phyloP scores from a whole-genome alignment of 2,329 filamentous ascomycete genomes.

The Fulvia fulva region DNA sequence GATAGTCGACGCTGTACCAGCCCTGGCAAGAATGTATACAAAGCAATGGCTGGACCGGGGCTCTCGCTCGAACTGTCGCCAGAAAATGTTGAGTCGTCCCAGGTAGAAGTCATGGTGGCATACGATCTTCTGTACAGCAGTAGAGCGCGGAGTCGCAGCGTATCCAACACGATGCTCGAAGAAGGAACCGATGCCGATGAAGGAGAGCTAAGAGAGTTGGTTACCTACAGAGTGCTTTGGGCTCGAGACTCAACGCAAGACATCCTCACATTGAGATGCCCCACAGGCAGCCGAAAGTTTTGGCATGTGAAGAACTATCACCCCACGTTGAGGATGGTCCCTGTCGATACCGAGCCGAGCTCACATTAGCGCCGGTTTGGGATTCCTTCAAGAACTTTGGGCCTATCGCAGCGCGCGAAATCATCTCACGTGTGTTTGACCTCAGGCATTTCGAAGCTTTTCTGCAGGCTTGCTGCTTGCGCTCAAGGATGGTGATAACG shows the following conservation, averaged over 20 bases:
- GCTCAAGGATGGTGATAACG: background rate
- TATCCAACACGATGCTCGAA: background rate
- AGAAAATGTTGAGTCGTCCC: background rate
- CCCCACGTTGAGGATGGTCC: slow-evolving; percentile 1
- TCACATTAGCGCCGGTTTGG: background rate
- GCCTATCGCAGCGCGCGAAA: background rate
- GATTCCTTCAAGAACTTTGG: background rate
- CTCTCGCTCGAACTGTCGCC: background rate
- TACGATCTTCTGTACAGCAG: background rate
- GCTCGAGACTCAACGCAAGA: background rate
- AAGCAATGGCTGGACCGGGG: background rate
- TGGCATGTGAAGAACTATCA: slow-evolving; percentile 4
- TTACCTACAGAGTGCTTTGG: background rate
- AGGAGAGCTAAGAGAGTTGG: background rate
- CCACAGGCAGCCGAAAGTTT: background rate
- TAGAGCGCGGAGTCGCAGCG: background rate
- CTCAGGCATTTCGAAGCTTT: background rate
- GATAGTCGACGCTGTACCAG: slow-evolving; percentile 51
- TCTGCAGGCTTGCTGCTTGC: background rate
- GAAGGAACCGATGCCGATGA: background rate
- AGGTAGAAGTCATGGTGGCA: background rate
- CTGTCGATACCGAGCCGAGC: background rate
- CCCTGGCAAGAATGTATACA: background rate
- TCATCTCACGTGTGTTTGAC: background rate
- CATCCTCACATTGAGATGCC: background rate